phyloP scores from a whole-genome alignment of 2,329 filamentous ascomycete species.

The Colletotrichum falcatum region DNA sequence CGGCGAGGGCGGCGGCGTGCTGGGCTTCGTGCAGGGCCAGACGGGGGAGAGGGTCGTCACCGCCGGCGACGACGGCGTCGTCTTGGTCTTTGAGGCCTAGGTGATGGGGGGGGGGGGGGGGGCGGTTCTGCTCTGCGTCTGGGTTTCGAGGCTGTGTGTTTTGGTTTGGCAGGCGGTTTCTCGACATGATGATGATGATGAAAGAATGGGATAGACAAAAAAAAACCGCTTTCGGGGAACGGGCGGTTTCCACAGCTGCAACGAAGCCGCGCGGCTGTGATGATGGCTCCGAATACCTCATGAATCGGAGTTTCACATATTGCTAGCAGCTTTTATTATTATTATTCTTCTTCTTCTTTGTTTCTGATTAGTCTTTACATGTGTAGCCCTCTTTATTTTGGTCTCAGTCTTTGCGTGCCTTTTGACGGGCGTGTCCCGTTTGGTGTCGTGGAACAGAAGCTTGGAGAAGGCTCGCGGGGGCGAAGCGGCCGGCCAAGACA shows the following conservation, averaged over 20 bases:
- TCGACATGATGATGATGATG: constrained; percentile 9
- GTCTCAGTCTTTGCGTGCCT: not conserved
- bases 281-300: not conserved
- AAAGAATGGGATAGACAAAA: constrained; percentile 36
- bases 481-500: constrained; percentile 11
- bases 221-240: not conserved
- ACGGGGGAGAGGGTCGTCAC: constrained; percentile 83
- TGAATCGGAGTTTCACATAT: constrained; percentile 14
- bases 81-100: constrained; percentile 74
- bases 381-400: not conserved
- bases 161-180: not conserved
- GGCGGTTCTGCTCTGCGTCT: no score
- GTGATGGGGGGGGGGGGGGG: no score
- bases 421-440: not conserved
- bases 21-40: constrained; percentile 89
- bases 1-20: constrained; percentile 87
- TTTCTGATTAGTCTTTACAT: not conserved
- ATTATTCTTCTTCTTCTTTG: no score
- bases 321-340: not conserved
- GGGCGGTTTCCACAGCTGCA: not conserved
- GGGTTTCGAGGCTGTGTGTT: no score
- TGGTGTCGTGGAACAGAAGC: not conserved
- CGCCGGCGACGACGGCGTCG: constrained; percentile 86
- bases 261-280: constrained; percentile 1
- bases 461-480: not conserved